Evolutionary conservation across 176 grass and related monocot species (phyloP), one percentile per base, ranked within the genome.

Genomic region (Musa beccarii): DNA sequence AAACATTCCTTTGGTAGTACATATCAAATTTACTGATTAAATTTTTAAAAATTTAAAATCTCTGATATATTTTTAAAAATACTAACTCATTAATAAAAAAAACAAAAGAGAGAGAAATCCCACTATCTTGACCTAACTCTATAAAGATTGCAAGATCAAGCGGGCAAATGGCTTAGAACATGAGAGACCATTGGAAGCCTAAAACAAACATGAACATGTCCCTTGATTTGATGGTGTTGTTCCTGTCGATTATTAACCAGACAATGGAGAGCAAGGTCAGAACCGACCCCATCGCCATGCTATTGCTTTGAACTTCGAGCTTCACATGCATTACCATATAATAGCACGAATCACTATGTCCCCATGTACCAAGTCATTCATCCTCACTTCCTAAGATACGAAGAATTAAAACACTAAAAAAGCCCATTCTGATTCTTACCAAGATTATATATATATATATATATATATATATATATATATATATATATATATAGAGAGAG

Each of bases 191-290:
- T 75, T 15, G 73, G 73, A 75, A 75, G 43, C 54, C 59, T 34
- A 75, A 75, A 75, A 75, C 15, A 61, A 59, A 75, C 73, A 75
- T 43, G 43, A 25, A 49, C 26, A 59, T 75, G 9, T 61, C 73
- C 73, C 72, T 74, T n/a, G 17, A 20, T 75, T 75, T 49, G 73
- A 54, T 49, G 55, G 43, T 50, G 73, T 13, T 75, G 26, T 59
- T 75, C 26, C 24, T 75, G 73, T 75, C 73, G 55, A 59, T 55
- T 56, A 59, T 75, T 75, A 61, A n/a, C 54, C 53, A 75, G 73
- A 75, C 73, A 75, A 22, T n/a, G 10, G 49, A 52, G 49, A 51
- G 7, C 43, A 2, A 70, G 11, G 23, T 24, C 2, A 51, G 43
- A 70, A 10, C 7, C 50, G 43, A 70, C 68, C 68, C 68, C 68